Evolutionary conservation across 140 eudicot genomes (phyloP).

Genomic region (Flaveria floridana): DNA sequence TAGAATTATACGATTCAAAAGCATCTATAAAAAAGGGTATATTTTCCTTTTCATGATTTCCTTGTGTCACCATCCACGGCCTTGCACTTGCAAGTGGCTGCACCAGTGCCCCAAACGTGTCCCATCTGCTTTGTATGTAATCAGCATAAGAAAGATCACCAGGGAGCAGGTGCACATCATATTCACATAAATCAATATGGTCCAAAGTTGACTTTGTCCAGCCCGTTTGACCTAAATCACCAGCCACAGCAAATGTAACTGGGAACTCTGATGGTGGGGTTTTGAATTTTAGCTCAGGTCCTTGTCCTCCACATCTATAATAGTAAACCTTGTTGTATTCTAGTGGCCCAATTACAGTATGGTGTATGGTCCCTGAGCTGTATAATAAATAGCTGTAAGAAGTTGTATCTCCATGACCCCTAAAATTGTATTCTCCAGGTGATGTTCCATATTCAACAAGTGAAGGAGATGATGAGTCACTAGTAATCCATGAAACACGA

Average conservation of each 20-base stretch:
- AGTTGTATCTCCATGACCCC: slow-evolving; percentile 67
- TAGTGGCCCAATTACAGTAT: slow-evolving; percentile 83
- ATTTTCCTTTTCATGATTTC: slow-evolving; percentile 83
- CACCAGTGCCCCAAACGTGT: slow-evolving; percentile 81
- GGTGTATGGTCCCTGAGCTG: slow-evolving; percentile 82
- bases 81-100: slow-evolving; percentile 92
- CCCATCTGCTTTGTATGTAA: slow-evolving; percentile 80
- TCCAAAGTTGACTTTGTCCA: slow-evolving; percentile 92
- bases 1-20: slow-evolving; percentile 70
- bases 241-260: slow-evolving; percentile 79
- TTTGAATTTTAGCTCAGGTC: slow-evolving; percentile 66
- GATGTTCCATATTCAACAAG: slow-evolving; percentile 76
- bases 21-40: slow-evolving; percentile 59
- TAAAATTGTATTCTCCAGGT: slow-evolving; percentile 54
- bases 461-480: slow-evolving; percentile 57
- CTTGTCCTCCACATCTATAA: slow-evolving; percentile 84
- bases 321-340: slow-evolving; percentile 58
- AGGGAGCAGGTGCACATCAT: slow-evolving; percentile 81
- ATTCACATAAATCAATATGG: slow-evolving; percentile 70
- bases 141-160: slow-evolving; percentile 94
- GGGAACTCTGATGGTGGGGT: slow-evolving; percentile 91
- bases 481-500: slow-evolving; percentile 73
- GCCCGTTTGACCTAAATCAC: slow-evolving; percentile 94
- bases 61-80: slow-evolving; percentile 97
- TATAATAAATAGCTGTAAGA: slow-evolving; percentile 61